These are phyloP conservation scores for Sclerotinia minor DNA, from an alignment of 2,329 filamentous ascomycete genomes.

Conservation along the genomic window DNA sequence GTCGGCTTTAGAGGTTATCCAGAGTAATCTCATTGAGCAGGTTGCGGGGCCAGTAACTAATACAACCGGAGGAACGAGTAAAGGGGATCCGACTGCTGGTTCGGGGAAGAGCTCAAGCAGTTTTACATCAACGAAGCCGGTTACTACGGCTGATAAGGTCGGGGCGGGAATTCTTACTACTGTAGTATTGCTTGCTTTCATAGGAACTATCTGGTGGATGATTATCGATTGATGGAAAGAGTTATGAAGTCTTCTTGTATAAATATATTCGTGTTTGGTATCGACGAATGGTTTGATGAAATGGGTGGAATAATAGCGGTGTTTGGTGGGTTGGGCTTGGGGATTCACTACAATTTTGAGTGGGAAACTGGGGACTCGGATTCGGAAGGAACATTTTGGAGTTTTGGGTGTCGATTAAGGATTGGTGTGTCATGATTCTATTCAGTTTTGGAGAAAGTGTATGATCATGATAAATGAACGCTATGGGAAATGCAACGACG, in stretches of 20 bases:
- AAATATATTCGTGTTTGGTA: conserved; percentile 11
- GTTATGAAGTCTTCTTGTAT: neutral
- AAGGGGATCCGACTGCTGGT: conserved; percentile 42
- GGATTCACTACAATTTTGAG: neutral
- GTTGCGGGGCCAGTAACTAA: conserved; percentile 49
- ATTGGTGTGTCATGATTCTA: neutral
- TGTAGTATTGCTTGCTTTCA: conserved; percentile 51
- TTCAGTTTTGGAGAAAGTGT: neutral
- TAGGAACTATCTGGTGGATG: conserved; percentile 59
- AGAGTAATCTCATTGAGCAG: conserved; percentile 55
- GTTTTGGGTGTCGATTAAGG: conserved; percentile 7
- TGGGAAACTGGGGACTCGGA: neutral
- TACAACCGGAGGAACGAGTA: conserved; percentile 59
- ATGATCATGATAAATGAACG: conserved; percentile 3
- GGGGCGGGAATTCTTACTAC: conserved; percentile 69
- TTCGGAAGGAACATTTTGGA: neutral
- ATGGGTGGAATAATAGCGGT: neutral
- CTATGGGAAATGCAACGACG: neutral
- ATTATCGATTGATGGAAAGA: conserved; percentile 34
- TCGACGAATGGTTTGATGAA: neutral
- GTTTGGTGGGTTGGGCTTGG: neutral
- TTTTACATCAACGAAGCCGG: conserved; percentile 22
- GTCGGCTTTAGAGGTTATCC: conserved; percentile 61
- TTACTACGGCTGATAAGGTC: conserved; percentile 59
- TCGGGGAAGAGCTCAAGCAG: conserved; percentile 9